Percentiles rank a stretch among this genome's conserved stretches.
These are phyloP conservation scores for Lachnellula occidentalis DNA, from an alignment of 2,329 filamentous ascomycete genomes.

Conservation along the genomic window DNA sequence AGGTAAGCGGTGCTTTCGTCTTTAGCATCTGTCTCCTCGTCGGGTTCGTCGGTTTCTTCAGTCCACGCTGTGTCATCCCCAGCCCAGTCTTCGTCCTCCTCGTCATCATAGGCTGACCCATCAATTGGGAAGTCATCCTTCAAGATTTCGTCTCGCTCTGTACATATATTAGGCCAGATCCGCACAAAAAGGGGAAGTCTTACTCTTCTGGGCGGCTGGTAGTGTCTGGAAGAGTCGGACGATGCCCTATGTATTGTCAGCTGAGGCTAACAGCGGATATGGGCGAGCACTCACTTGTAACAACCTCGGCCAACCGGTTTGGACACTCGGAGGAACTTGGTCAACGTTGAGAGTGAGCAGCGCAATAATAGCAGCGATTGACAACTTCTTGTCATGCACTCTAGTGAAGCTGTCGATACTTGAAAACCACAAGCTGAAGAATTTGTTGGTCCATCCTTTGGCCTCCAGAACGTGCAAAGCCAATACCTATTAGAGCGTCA, in stretches of 20 bases:
- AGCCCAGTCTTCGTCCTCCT: conserved; percentile 73
- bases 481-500: conserved; percentile 41
- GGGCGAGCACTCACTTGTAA: conserved; percentile 46
- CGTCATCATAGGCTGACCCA: conserved; percentile 54
- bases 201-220: conserved; percentile 79
- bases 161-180: conserved; percentile 22
- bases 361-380: conserved; percentile 85
- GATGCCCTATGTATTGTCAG: conserved; percentile 51
- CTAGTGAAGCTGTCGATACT: conserved; percentile 90
- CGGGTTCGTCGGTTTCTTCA: conserved; percentile 59
- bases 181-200: conserved; percentile 29
- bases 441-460: conserved; percentile 95
- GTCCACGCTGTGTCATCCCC: conserved; percentile 80
- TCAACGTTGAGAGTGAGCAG: conserved; percentile 74
- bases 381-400: conserved; percentile 98
- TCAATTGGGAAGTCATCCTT: conserved; percentile 79
- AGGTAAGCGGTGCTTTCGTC: conserved; percentile 93
- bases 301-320: conserved; percentile 89
- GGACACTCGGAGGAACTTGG: conserved; percentile 85
- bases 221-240: conserved; percentile 89
- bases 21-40: conserved; percentile 56
- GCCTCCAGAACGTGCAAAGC: conserved; percentile 82
- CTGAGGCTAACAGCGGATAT: not conserved
- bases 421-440: conserved; percentile 97
- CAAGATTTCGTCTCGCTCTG: conserved; percentile 84